phyloP scores from a whole-genome alignment of 2,329 filamentous ascomycete species.

The Westerdykella sp. region DNA sequence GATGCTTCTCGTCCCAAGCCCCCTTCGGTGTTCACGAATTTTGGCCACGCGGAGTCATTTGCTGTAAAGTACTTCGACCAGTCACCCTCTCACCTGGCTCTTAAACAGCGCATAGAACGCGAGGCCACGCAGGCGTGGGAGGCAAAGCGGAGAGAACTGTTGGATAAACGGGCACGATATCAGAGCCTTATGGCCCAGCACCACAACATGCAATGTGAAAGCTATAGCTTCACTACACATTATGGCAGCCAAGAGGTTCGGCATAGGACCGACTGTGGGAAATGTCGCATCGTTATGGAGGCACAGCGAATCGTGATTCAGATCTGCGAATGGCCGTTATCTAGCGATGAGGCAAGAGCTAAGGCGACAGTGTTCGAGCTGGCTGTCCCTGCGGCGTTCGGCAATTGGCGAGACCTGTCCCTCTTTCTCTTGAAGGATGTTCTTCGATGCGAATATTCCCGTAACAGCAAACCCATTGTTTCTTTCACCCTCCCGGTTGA shows the following conservation, averaged over 20 bases:
- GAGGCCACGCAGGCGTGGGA: constrained; percentile 25
- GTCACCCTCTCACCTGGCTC: constrained; percentile 38
- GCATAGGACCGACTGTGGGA: constrained; percentile 11
- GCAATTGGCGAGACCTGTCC: constrained; percentile 47
- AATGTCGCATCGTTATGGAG: constrained; percentile 22
- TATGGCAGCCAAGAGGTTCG: constrained; percentile 2
- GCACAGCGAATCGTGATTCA: constrained; percentile 42
- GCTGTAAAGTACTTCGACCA: constrained; percentile 44
- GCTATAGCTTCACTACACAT: too few species aligned
- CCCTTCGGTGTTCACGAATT: constrained; percentile 36
- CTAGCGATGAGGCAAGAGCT: constrained; percentile 21
- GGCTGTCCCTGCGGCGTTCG: constrained; percentile 36
- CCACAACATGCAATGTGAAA: constrained; percentile 9
- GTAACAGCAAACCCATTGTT: not conserved
- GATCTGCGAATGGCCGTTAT: constrained; percentile 54
- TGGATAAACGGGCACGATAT: constrained; percentile 7
- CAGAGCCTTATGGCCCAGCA: constrained; percentile 10
- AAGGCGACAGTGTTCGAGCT: constrained; percentile 52
- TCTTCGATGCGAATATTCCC: constrained; percentile 22
- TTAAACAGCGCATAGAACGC: constrained; percentile 36
- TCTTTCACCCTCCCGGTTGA: constrained; percentile 13
- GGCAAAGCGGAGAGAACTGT: constrained; percentile 20
- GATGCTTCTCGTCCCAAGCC: constrained; percentile 6
- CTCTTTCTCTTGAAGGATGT: constrained; percentile 39
- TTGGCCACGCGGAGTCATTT: constrained; percentile 39